Evolutionary conservation across 805 yeast genomes (phyloP), one percentile per base, ranked within the genome.

Genomic region (Wickerhamiella kurtzmanii): DNA sequence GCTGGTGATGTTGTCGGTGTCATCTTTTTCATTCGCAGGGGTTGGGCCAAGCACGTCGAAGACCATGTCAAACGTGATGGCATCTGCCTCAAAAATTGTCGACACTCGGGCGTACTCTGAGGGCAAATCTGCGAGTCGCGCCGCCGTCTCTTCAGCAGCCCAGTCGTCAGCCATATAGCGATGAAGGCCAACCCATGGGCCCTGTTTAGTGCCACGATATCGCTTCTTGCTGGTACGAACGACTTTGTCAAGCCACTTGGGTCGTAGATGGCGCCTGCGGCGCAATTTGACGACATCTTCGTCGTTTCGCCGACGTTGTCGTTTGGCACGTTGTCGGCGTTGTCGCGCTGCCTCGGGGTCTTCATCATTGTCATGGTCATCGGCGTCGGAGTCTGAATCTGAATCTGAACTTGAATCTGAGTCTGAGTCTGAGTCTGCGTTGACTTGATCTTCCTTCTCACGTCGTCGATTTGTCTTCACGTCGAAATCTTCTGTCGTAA

Each of bases 81-180:
- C 60, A 0, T 75, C 73, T 0, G 92, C 73, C 49, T 79, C 83
- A 3, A 87, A 54, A 1, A 92, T 62, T 43, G 76, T 74, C 5
- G 92, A 75, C 51, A 75, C 81, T 60, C 80, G 82, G 0, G 92
- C 97, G 62, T 92, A 92, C 58, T 92, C 96, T 22, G 76, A 68
- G 13, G 64, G 56, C 16, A 50, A 17, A 2, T 51, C 51, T 2
- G 53, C 48, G 5, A 52, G 43, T 4, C 46, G 64, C 0, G 60
- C 52, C 2, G 63, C 61, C 19, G 16, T 18, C 3, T 35, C 43
- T n/a, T 20, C 44, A 1, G 62, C 58, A 3, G 57, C 60, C 5
- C 56, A 56, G 20, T 63, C 67, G 4, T 60, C 63, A 9, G 70
- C 70, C n/a, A 76, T 59, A 59, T 88, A 89, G 35, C 92, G 71